These are phyloP conservation scores for Fraxinus excelsior DNA, from an alignment of 257 asterid genomes.

Conservation along the genomic window DNA sequence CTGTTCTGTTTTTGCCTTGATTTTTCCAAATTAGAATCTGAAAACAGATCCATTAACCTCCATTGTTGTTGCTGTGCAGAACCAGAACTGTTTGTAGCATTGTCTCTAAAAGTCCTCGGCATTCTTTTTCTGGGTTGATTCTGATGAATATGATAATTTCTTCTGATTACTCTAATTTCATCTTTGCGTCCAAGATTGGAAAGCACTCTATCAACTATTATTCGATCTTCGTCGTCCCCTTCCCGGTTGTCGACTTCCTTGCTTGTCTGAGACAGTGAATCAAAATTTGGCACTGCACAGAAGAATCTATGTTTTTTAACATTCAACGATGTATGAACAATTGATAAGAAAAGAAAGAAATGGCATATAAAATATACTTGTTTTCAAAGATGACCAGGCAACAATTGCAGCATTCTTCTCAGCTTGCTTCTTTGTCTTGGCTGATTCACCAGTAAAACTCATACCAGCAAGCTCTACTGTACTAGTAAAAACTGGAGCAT, in stretches of 20 bases:
- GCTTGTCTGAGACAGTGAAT: slow-evolving; percentile 21
- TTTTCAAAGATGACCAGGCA: slow-evolving; percentile 52
- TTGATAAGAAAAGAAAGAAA: background rate
- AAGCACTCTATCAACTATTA: slow-evolving; percentile 11
- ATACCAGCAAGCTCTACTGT: slow-evolving; percentile 51
- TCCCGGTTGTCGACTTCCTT: slow-evolving; percentile 17
- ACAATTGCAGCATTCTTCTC: slow-evolving; percentile 58
- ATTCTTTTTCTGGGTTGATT: slow-evolving; percentile 28
- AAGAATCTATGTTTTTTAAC: background rate
- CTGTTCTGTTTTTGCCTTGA: slow-evolving; percentile 24
- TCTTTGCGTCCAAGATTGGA: slow-evolving; percentile 28
- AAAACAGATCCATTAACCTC: slow-evolving; percentile 18
- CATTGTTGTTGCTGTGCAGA: slow-evolving; percentile 3
- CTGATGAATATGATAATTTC: slow-evolving; percentile 31
- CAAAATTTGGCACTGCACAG: slow-evolving; percentile 39
- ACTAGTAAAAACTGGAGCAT: slow-evolving; percentile 50
- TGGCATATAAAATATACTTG: slow-evolving; percentile 16
- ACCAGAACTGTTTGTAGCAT: background rate
- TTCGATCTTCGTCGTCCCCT: slow-evolving; percentile 19
- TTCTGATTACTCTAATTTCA: slow-evolving; percentile 33
- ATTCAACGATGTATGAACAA: background rate
- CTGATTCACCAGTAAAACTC: slow-evolving; percentile 49
- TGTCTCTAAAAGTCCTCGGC: slow-evolving; percentile 32
- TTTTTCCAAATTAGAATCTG: slow-evolving; percentile 24
- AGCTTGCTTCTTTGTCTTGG: slow-evolving; percentile 54